Evolutionary conservation across 163 green algal genomes (phyloP).

Genomic region (Coccomyxa subellipsoidea): DNA sequence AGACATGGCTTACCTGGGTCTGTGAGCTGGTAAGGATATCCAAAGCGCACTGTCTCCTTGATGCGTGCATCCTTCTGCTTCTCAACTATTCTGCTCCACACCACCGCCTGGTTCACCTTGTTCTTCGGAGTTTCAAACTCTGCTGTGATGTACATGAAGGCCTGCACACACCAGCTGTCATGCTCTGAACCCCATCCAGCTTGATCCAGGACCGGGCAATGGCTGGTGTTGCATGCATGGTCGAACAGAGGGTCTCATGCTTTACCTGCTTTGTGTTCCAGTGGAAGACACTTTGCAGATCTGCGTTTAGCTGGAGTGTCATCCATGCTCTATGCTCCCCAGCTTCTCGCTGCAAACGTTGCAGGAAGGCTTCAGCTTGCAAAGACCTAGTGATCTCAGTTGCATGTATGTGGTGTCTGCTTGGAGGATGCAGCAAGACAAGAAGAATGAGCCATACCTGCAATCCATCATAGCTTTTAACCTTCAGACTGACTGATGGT

Average conservation of each 20-base stretch:
- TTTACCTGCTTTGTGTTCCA: slow-evolving; percentile 91
- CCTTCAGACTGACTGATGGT: not conserved
- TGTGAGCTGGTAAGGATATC: slow-evolving; percentile 1
- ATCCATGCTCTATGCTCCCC: slow-evolving; percentile 61
- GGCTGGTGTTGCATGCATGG: no score
- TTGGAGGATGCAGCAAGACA: no score
- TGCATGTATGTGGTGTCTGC: no score
- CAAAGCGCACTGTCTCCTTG: not conserved
- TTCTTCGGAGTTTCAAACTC: slow-evolving; percentile 65
- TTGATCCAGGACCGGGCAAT: no score
- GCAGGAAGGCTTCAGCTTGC: no score
- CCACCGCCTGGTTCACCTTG: slow-evolving; percentile 10
- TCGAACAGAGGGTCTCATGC: not conserved
- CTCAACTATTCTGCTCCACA: not conserved
- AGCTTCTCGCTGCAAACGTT: slow-evolving; percentile 24
- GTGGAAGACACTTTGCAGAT: slow-evolving; percentile 73
- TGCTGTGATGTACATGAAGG: slow-evolving; percentile 62
- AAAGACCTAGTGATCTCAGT: no score
- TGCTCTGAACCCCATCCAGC: no score
- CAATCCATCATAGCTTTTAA: slow-evolving; percentile 37
- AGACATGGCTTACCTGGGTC: not conserved
- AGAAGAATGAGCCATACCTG: not conserved
- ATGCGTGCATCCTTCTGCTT: not conserved
- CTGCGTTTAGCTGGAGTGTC: slow-evolving; percentile 62
- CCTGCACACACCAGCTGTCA: slow-evolving; percentile 9